phyloP scores from a whole-genome alignment of 2,329 filamentous ascomycete species.

The Paraphaeosphaeria sporulosa region DNA sequence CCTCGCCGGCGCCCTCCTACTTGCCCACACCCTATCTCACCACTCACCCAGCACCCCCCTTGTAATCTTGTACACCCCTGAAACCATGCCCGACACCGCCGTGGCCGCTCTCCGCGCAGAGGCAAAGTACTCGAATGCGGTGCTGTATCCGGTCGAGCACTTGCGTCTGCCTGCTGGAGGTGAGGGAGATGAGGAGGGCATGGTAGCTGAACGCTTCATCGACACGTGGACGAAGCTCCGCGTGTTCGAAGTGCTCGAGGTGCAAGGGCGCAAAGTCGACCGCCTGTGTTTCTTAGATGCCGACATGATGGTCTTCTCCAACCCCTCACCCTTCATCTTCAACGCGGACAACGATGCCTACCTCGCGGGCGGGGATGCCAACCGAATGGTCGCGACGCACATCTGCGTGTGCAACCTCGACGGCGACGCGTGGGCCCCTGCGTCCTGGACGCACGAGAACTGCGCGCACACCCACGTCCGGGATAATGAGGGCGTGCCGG shows the following conservation, averaged over 20 bases:
- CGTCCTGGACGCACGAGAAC: slow-evolving; percentile 57
- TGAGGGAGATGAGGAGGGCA: slow-evolving; percentile 15
- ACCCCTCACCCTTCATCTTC: slow-evolving; percentile 51
- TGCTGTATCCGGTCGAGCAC: slow-evolving; percentile 50
- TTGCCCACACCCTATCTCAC: slow-evolving; percentile 58
- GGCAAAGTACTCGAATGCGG: slow-evolving; percentile 50
- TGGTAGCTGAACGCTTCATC: slow-evolving; percentile 60
- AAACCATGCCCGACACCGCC: slow-evolving; percentile 49
- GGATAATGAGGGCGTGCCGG: slow-evolving; percentile 41
- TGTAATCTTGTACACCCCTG: slow-evolving; percentile 58
- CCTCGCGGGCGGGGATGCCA: slow-evolving; percentile 24
- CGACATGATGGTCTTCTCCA: slow-evolving; percentile 60
- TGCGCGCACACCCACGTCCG: slow-evolving; percentile 57
- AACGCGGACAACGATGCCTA: slow-evolving; percentile 46
- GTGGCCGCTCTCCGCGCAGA: slow-evolving; percentile 54
- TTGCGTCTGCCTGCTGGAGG: slow-evolving; percentile 47
- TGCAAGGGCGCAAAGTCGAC: slow-evolving; percentile 37
- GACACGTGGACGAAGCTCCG: slow-evolving; percentile 65
- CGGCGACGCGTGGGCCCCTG: slow-evolving; percentile 58
- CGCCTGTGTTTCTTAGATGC: slow-evolving; percentile 61
- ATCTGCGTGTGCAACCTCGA: slow-evolving; percentile 63
- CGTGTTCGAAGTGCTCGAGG: slow-evolving; percentile 55
- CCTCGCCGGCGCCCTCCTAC: slow-evolving; percentile 60
- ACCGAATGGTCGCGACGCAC: slow-evolving; percentile 58
- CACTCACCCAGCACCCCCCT: slow-evolving; percentile 57